Base-by-base conservation (phyloP, 1,284 basidiomycete species). In the Irpex lacteus region DNA sequence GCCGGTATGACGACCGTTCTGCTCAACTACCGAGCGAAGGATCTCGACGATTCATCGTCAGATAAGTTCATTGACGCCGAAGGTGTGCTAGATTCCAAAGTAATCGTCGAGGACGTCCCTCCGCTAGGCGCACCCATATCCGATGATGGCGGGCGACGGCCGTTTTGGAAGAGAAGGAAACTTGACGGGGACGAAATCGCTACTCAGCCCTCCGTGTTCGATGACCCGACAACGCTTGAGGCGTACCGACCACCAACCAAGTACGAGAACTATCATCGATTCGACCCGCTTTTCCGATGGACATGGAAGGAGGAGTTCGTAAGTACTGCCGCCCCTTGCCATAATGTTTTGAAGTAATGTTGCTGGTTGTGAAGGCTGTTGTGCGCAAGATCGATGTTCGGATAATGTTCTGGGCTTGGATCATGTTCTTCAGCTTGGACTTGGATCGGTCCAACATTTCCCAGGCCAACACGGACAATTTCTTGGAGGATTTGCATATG, bases 231-330 rank as follows among this genome's bases (percentile, higher is more conserved):
- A 53, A 77, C 85, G 0, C 73, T 85, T 2, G 80, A 81, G 53
- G 77, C 81, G 64, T 89, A 87, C 67, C 82, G 81, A 74, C 87
- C 88, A 1, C 84, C 81, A 61, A 74, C 80, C 3, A 71, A 80
- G 1, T 90, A 87, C 66, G 89, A 91, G 73, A 89, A 87, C 68
- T 65, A 79, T 0, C 86, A 90, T 69, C 79, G 87, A 6, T 91
- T 92, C 68, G 86, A 92, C 69, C 83, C 85, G 0, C 73, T 77
- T 11, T 86, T 86, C 34, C 81, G 89, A 3, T 92, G 90, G 90
- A 91, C 89, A 0, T 82, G 81, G 71, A 73, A 82, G 36, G 89
- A 93, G 70, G 89, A 92, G 73, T 78, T 75, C 70, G 84, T 84
- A 60, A 63, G 81, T 65, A 18, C 11, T 44, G 15, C 4, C 8